phyloP scores from a whole-genome alignment of 139 green algal genomes.

The Coelastrella sp. region DNA sequence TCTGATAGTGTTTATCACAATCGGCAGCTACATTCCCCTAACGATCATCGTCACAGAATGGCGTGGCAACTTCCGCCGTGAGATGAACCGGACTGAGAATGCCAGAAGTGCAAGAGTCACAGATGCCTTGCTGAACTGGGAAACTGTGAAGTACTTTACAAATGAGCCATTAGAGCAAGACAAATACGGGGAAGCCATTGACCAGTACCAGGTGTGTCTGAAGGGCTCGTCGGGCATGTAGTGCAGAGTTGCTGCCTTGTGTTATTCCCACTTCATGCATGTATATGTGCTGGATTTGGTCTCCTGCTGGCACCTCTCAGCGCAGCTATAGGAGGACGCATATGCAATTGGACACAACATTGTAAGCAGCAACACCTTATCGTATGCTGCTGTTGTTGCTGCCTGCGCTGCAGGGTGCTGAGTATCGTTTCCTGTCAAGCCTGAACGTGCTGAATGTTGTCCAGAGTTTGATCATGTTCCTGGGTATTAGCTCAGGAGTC shows the following conservation, averaged over 20 bases:
- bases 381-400: neutral
- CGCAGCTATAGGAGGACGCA: too few relatives aligned
- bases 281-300: too few relatives aligned
- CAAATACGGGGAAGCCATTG: slow-evolving; percentile 76
- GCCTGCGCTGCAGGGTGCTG: slow-evolving; percentile 9
- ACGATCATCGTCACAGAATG: slow-evolving; percentile 91
- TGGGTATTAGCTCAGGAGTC: slow-evolving; percentile 58
- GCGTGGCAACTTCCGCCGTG: slow-evolving; percentile 65
- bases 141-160: slow-evolving; percentile 81
- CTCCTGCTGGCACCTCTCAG: too few relatives aligned
- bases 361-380: neutral
- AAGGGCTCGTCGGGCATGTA: too few relatives aligned
- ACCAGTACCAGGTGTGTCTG: slow-evolving; percentile 75
- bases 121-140: slow-evolving; percentile 93
- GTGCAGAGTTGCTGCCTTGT: too few relatives aligned
- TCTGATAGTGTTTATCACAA: slow-evolving; percentile 85
- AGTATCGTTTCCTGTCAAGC: slow-evolving; percentile 70
- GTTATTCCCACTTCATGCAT: too few relatives aligned
- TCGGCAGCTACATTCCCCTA: slow-evolving; percentile 91
- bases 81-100: slow-evolving; percentile 69
- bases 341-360: too few relatives aligned
- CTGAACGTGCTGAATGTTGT: slow-evolving; percentile 88
- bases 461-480: slow-evolving; percentile 88
- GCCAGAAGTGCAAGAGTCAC: slow-evolving; percentile 77
- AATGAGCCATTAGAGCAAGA: slow-evolving; percentile 81